These are phyloP conservation scores for Thoreauomyces humboldtii DNA, from an alignment of 192 early-diverging fungal species.

Conservation along the genomic window DNA sequence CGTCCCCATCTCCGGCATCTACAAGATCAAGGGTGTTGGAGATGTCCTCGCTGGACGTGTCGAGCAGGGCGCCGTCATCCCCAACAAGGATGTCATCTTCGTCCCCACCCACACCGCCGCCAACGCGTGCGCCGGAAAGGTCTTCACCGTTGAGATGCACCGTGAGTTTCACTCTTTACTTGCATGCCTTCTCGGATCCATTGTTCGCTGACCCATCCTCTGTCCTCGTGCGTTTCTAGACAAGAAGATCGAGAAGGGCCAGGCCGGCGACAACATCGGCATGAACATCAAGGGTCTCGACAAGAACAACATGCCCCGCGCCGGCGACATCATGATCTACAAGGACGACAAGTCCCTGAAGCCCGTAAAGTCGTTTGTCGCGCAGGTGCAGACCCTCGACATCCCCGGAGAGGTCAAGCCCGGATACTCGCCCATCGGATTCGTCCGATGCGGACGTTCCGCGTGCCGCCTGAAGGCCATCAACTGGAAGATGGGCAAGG, in stretches of 20 bases:
- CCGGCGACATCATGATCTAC: conserved; percentile 92
- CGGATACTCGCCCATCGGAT: conserved; percentile 93
- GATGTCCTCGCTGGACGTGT: conserved; percentile 94
- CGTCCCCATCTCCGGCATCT: conserved; percentile 96
- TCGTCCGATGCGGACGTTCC: conserved; percentile 96
- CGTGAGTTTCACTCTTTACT: conserved; percentile 25
- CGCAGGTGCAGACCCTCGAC: conserved; percentile 96
- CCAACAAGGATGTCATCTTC: conserved; percentile 70
- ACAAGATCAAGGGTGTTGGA: conserved; percentile 98
- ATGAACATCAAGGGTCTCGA: conserved; percentile 99
- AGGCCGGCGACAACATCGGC: conserved; percentile 96
- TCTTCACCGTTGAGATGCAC: conserved; percentile 99
- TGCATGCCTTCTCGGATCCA: neutral
- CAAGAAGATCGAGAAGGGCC: conserved; percentile 82
- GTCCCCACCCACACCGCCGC: conserved; percentile 84
- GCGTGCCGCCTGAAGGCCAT: conserved; percentile 95
- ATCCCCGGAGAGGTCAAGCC: conserved; percentile 93
- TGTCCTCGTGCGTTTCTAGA: conserved; percentile 29
- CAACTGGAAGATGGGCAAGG: conserved; percentile 91
- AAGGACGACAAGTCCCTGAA: conserved; percentile 94
- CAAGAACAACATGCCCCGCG: conserved; percentile 96
- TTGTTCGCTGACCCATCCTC: neutral
- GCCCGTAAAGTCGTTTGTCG: conserved; percentile 84
- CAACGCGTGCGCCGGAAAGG: conserved; percentile 86
- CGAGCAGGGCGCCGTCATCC: conserved; percentile 46